These are phyloP conservation scores for Aureobasidium sp. DNA, from an alignment of 2,329 filamentous ascomycete species.

Conservation along the genomic window DNA sequence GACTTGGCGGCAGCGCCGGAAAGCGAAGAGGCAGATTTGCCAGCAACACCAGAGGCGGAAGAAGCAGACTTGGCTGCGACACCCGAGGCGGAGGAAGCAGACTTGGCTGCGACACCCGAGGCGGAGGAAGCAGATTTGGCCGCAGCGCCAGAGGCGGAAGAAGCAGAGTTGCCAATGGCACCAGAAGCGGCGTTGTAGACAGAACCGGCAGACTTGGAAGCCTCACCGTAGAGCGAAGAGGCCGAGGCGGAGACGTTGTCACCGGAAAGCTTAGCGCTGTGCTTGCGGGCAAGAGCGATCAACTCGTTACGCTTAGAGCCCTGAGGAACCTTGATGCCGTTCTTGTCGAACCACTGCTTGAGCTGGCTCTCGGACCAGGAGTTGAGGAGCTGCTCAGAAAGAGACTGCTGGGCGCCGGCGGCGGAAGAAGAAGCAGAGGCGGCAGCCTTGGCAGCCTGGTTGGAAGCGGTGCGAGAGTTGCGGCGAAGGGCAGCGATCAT, in stretches of 20 bases:
- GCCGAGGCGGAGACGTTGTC: slow-evolving; percentile 46
- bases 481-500: slow-evolving; percentile 83
- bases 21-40: slow-evolving; percentile 35
- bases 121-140: slow-evolving; percentile 18
- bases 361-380: slow-evolving; percentile 84
- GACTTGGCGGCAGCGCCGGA: slow-evolving; percentile 33
- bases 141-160: neutral
- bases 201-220: slow-evolving; percentile 42
- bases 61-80: slow-evolving; percentile 31
- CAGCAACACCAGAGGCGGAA: slow-evolving; percentile 46
- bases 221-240: slow-evolving; percentile 36
- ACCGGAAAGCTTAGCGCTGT: slow-evolving; percentile 61
- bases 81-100: slow-evolving; percentile 34
- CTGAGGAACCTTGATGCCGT: slow-evolving; percentile 81
- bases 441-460: slow-evolving; percentile 47
- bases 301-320: slow-evolving; percentile 87
- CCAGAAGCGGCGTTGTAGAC: slow-evolving; percentile 27
- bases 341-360: slow-evolving; percentile 90
- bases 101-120: slow-evolving; percentile 31
- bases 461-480: slow-evolving; percentile 57
- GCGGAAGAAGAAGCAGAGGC: slow-evolving; percentile 52
- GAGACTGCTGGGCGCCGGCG: slow-evolving; percentile 56
- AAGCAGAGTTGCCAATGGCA: slow-evolving; percentile 19
- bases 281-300: slow-evolving; percentile 79
- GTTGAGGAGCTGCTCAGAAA: slow-evolving; percentile 78